phyloP scores from a whole-genome alignment of 768 basidiomycete species.

The Podaxis sp. region DNA sequence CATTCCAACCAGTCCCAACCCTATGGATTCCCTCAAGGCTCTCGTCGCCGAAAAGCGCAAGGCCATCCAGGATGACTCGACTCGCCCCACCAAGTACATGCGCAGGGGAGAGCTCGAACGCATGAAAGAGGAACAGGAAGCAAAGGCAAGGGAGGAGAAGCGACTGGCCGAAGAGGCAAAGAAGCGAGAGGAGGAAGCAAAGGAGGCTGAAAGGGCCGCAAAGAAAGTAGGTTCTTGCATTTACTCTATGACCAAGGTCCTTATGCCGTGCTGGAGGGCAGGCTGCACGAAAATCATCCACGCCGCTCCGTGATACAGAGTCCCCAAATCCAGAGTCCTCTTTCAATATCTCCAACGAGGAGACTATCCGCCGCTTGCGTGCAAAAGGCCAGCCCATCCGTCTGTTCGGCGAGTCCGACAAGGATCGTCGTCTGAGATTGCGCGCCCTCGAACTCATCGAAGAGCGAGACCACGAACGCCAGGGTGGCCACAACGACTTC shows the following conservation, averaged over 20 bases:
- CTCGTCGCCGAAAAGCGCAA: slow-evolving; percentile 91
- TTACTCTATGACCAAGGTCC: slow-evolving; percentile 19
- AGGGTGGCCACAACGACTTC: slow-evolving; percentile 93
- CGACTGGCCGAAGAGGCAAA: slow-evolving; percentile 31
- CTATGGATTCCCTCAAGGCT: slow-evolving; percentile 89
- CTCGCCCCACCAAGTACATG: slow-evolving; percentile 83
- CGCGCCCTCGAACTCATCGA: slow-evolving; percentile 95
- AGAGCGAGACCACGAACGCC: slow-evolving; percentile 77
- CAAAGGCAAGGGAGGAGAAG: slow-evolving; percentile 35
- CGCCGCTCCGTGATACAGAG: slow-evolving; percentile 37
- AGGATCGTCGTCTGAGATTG: slow-evolving; percentile 85
- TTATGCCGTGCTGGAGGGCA: slow-evolving; percentile 50
- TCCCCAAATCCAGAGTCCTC: slow-evolving; percentile 48
- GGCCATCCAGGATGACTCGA: slow-evolving; percentile 49
- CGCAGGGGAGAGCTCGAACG: slow-evolving; percentile 88
- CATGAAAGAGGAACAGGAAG: slow-evolving; percentile 51
- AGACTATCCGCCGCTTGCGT: slow-evolving; percentile 86
- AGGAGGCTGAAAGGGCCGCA: slow-evolving; percentile 22
- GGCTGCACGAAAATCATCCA: slow-evolving; percentile 43
- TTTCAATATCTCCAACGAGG: slow-evolving; percentile 93
- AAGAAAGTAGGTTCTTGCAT: slow-evolving; percentile 44
- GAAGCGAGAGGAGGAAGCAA: slow-evolving; percentile 29
- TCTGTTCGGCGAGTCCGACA: slow-evolving; percentile 93
- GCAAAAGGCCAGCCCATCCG: slow-evolving; percentile 92
- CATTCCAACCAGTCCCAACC: slow-evolving; percentile 12